Evolutionary conservation across 306 rosid genomes (phyloP).

Genomic region (Gillenia trifoliata): DNA sequence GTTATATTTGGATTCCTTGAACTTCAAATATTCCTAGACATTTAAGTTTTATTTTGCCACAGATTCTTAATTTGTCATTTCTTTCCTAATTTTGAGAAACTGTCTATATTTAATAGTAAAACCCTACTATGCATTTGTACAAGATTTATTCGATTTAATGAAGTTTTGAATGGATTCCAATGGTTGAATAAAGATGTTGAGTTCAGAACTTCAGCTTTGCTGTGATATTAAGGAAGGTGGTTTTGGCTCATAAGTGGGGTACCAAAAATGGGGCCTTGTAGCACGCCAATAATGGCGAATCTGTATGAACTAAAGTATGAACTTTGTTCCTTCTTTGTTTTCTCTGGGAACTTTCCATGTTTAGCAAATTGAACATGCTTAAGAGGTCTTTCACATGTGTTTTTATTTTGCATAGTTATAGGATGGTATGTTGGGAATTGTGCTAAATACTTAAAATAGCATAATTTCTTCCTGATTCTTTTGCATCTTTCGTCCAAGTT

Average conservation of each 20-base stretch:
- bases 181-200: neutral
- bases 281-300: neutral
- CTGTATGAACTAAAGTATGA: neutral
- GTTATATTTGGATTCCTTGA: conserved; percentile 7
- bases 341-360: neutral
- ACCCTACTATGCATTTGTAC: neutral
- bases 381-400: neutral
- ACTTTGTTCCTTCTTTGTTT: neutral
- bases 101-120: neutral
- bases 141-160: neutral
- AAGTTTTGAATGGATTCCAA: neutral
- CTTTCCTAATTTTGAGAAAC: conserved; percentile 11
- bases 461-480: neutral
- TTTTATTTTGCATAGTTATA: neutral
- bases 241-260: neutral
- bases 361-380: neutral
- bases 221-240: neutral
- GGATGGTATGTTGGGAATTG: neutral
- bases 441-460: neutral
- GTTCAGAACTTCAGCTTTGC: neutral
- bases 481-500: neutral
- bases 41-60: neutral
- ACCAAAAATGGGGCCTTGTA: neutral
- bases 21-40: neutral
- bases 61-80: neutral